These are phyloP conservation scores for Metschnikowia dekortorum DNA, from an alignment of 805 yeast species.

Conservation along the genomic window DNA sequence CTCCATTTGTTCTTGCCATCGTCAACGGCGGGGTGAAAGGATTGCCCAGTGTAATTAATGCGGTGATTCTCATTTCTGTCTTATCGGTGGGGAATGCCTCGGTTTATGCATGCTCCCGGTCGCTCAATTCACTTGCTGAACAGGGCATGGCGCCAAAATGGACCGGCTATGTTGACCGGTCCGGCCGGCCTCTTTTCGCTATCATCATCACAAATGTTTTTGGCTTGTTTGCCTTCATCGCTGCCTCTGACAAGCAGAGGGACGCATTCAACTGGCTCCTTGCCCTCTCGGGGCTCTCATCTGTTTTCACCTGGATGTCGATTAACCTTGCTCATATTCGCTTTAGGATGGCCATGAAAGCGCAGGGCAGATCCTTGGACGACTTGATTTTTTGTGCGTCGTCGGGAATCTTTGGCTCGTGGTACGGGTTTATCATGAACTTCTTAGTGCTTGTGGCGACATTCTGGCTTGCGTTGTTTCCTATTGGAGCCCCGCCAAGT, in stretches of 20 bases:
- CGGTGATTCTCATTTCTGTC: conserved; percentile 67
- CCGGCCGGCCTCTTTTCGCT: conserved; percentile 39
- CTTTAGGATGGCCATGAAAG: conserved; percentile 37
- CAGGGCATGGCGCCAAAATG: conserved; percentile 38
- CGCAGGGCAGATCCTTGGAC: conserved; percentile 37
- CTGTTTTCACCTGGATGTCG: conserved; percentile 42
- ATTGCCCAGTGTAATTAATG: conserved; percentile 70
- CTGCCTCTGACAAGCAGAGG: conserved; percentile 35
- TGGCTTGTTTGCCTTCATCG: conserved; percentile 37
- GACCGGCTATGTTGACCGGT: conserved; percentile 34
- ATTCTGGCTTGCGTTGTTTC: conserved; percentile 26
- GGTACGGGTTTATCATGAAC: conserved; percentile 22
- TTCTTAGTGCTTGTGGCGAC: conserved; percentile 22
- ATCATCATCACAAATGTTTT: conserved; percentile 28
- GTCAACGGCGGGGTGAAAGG: conserved; percentile 56
- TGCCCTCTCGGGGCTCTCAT: conserved; percentile 39
- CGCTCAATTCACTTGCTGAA: conserved; percentile 36
- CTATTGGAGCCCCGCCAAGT: conserved; percentile 21
- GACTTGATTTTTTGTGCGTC: conserved; percentile 53
- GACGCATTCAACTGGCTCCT: conserved; percentile 41
- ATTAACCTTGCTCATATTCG: conserved; percentile 39
- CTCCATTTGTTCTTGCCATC: conserved; percentile 75
- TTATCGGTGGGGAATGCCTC: conserved; percentile 53
- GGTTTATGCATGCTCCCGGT: conserved; percentile 40
- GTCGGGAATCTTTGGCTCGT: conserved; percentile 38